Base-by-base conservation (phyloP, 371 early-diverging fungal genomes). In the Apophysomyces elegans region DNA sequence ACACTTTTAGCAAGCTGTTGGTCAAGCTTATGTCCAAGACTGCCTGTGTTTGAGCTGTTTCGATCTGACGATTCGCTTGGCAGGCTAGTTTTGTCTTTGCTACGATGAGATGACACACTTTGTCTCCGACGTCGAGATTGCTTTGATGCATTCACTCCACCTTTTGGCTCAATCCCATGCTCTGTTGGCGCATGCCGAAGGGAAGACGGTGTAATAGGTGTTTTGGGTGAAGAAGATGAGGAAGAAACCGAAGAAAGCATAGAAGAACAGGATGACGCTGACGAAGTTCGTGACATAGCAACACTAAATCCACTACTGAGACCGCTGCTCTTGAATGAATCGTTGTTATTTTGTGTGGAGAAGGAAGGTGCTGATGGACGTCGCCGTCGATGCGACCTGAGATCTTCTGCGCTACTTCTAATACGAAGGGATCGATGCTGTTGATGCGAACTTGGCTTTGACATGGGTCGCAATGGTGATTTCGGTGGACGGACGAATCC, bases 381-480 rank as follows among this genome's bases (percentile, higher is more conserved):
- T 65, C 69, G 58, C 26, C 59, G 39, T 7, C 59, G 63, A 26
- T 47, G 36, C 0, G 58, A 32, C 43, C 5, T 46, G 32, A 45
- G 41, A 35, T 37, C 36, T n/a, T 26, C 9, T 50, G n/a, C 18
- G 21, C 32, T 56, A 58, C 41, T 70, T 70, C 47, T 61, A 65
- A 26, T 36, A 26, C 32, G 58, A 26, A 57, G 61, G 14, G 45
- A 39, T 3, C 13, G 60, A 59, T 32, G 60, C 38, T 43, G 36
- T 16, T 32, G 60, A 39, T 41, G 44, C 16, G 60, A 14, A 45
- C 60, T 59, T 11, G 65, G 58, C 14, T 26, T 50, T 26, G 65
- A 47, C 37, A 58, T 38, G 5, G 66, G 60, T 12, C 79, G 64
- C 36, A 79, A 43, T 12, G 79, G 79, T 9, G 77, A 79, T 61